Evolutionary conservation across 208 protist genomes (phyloP).

Genomic region (Crithidia mellificae): DNA sequence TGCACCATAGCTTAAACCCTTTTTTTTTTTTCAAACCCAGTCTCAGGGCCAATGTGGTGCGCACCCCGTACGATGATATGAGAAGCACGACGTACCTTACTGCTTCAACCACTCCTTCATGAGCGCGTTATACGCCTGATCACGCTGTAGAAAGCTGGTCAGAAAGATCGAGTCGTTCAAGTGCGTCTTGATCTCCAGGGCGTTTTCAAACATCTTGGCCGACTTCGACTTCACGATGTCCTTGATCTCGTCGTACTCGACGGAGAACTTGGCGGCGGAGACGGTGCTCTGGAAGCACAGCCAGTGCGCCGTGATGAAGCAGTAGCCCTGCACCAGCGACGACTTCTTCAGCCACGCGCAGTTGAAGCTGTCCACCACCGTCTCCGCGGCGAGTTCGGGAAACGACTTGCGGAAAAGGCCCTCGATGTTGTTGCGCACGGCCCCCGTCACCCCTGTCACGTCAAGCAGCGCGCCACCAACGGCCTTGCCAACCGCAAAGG

Average conservation of each 20-base stretch:
- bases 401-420: slow-evolving; percentile 61
- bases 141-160: slow-evolving; percentile 65
- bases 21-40: no score
- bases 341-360: slow-evolving; percentile 51
- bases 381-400: slow-evolving; percentile 52
- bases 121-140: slow-evolving; percentile 66
- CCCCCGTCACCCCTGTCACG: slow-evolving; percentile 61
- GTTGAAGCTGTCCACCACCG: slow-evolving; percentile 65
- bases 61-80: no score
- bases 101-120: slow-evolving; percentile 83
- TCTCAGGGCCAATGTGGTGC: no score
- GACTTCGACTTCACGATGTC: slow-evolving; percentile 73
- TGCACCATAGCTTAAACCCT: no score
- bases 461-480: slow-evolving; percentile 72
- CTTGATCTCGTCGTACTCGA: slow-evolving; percentile 85
- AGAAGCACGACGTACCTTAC: slow-evolving; percentile 11
- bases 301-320: slow-evolving; percentile 72
- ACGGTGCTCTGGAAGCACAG: slow-evolving; percentile 68
- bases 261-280: slow-evolving; percentile 41
- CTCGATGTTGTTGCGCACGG: slow-evolving; percentile 68
- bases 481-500: slow-evolving; percentile 62
- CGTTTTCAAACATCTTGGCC: slow-evolving; percentile 69
- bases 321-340: slow-evolving; percentile 50
- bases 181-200: slow-evolving; percentile 70
- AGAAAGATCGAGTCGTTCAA: slow-evolving; percentile 65